Percentiles rank a stretch among this genome's conserved stretches.
Conservation (phyloP, 164 flowering plant species). For the Dillenia suffruticosa region DNA sequence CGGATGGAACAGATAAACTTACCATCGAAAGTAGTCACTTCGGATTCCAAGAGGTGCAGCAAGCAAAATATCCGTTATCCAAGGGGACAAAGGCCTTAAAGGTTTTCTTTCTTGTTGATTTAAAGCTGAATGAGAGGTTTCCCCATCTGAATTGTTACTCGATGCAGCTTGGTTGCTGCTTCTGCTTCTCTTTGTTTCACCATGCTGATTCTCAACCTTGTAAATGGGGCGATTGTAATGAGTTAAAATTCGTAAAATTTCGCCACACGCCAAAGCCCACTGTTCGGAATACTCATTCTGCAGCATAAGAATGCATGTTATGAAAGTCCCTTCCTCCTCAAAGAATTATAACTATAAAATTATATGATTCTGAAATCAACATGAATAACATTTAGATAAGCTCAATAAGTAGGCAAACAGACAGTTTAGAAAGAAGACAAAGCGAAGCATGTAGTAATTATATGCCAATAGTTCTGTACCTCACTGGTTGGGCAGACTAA, state of each 20-base stretch:
- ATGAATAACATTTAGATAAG: too few species aligned
- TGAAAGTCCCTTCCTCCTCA: too few species aligned
- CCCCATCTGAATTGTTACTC: conserved; percentile 34
- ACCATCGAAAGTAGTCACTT: conserved; percentile 95
- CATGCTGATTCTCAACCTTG: conserved; percentile 51
- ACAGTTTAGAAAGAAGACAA: neutral
- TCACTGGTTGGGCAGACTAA: conserved; percentile 78
- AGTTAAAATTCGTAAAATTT: conserved; percentile 78
- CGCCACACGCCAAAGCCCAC: conserved; percentile 98
- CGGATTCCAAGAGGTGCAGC: conserved; percentile 92
- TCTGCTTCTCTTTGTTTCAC: conserved; percentile 57
- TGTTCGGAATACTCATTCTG: conserved; percentile 92
- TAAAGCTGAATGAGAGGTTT: conserved; percentile 24
- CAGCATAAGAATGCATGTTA: neutral
- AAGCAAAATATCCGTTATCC: conserved; percentile 95
- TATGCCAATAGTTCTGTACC: conserved; percentile 37
- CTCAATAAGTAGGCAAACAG: neutral
- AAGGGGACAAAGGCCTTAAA: conserved; percentile 81
- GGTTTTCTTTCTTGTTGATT: conserved; percentile 73
- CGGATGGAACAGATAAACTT: neutral
- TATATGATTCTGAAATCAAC: too few species aligned
- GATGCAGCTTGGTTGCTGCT: conserved; percentile 59
- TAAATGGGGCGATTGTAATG: conserved; percentile 93
- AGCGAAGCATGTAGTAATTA: neutral
- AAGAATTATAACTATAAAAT: too few species aligned